phyloP scores from a whole-genome alignment of 2,329 filamentous ascomycete genomes.

The Pezizomycotina sp. region DNA sequence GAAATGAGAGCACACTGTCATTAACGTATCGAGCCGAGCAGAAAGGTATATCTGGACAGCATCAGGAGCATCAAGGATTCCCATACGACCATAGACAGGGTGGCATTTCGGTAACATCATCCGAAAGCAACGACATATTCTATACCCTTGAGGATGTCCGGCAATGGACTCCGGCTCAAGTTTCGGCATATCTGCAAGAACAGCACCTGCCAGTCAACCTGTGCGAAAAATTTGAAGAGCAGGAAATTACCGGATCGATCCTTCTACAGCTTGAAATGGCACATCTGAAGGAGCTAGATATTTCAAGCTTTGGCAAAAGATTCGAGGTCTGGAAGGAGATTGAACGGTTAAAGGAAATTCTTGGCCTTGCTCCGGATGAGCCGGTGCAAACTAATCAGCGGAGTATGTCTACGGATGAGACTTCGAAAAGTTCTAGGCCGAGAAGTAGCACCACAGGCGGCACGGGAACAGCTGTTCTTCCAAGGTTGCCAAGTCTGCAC shows the following conservation, averaged over 20 bases:
- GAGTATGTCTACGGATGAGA: constrained; percentile 1
- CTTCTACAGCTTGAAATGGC: constrained; percentile 38
- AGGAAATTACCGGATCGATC: constrained; percentile 90
- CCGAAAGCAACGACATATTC: constrained; percentile 15
- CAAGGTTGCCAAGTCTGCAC: constrained; percentile 23
- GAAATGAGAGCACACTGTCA: constrained; percentile 13
- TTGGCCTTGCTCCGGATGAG: constrained; percentile 6
- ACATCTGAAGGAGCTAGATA: constrained; percentile 24
- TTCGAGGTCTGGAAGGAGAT: constrained; percentile 27
- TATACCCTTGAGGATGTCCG: constrained; percentile 49
- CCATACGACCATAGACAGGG: constrained; percentile 17
- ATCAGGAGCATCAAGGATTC: constrained; percentile 6
- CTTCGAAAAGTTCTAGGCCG: constrained; percentile 16
- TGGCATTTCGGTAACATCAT: constrained; percentile 26
- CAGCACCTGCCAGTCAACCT: constrained; percentile 73
- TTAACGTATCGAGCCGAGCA: constrained; percentile 8
- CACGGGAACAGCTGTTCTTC: constrained; percentile 19
- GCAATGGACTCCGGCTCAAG: constrained; percentile 61
- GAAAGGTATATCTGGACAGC: constrained; percentile 12
- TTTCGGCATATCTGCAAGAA: constrained; percentile 77
- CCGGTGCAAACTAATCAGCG: too few species aligned
- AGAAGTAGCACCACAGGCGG: constrained; percentile 24
- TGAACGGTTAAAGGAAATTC: constrained; percentile 21
- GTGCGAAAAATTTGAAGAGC: constrained; percentile 85
- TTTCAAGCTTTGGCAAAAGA: constrained; percentile 25